Conservation (phyloP, 371 early-diverging fungal species). For the Rhizopus microsporus region DNA sequence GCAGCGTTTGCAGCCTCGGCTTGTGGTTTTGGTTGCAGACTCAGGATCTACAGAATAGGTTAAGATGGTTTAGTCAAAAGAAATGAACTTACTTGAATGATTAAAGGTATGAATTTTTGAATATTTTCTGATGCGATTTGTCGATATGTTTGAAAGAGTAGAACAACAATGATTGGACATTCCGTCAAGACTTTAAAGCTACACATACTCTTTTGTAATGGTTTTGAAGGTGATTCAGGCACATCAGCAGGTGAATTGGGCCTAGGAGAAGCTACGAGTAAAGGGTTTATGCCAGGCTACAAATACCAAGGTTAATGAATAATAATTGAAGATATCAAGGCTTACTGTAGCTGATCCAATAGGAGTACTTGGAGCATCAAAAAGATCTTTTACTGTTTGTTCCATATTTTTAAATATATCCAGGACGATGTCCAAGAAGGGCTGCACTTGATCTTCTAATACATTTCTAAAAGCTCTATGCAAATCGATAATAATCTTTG, state of each 20-base stretch:
- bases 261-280: slow-evolving; percentile 67
- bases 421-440: slow-evolving; percentile 89
- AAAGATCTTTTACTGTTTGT: slow-evolving; percentile 78
- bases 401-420: slow-evolving; percentile 93
- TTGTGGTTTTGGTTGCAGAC: slow-evolving; percentile 80
- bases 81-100: slow-evolving; percentile 67
- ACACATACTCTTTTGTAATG: slow-evolving; percentile 71
- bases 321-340: slow-evolving; percentile 7
- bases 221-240: slow-evolving; percentile 63
- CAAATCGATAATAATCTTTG: slow-evolving; percentile 94
- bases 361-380: slow-evolving; percentile 69
- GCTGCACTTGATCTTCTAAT: slow-evolving; percentile 85
- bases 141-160: slow-evolving; percentile 87
- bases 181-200: slow-evolving; percentile 98
- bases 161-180: slow-evolving; percentile 96
- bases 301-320: slow-evolving; percentile 2
- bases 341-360: slow-evolving; percentile 54
- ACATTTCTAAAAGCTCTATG: slow-evolving; percentile 82
- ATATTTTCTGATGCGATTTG: slow-evolving; percentile 81
- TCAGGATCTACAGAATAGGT: slow-evolving; percentile 54
- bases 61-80: background rate
- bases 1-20: slow-evolving; percentile 72
- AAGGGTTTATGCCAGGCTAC: slow-evolving; percentile 53
- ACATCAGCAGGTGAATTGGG: slow-evolving; percentile 80
- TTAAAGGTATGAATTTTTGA: slow-evolving; percentile 84